Conservation (phyloP, 78 protist species). For the Tieghemostelium lacteum region DNA sequence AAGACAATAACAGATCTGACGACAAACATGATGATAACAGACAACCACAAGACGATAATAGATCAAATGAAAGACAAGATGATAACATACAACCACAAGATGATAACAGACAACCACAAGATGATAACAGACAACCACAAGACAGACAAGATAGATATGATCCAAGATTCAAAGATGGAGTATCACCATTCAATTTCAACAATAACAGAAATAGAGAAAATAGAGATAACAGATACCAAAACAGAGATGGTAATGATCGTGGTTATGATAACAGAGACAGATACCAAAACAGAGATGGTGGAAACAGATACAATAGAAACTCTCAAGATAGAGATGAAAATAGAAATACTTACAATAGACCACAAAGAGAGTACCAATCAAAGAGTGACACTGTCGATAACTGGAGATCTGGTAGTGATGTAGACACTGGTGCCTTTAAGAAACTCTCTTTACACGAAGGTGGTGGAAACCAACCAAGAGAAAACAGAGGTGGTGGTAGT, state of each 20-base stretch:
- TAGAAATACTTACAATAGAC: conserved; percentile 4
- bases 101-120: too few relatives aligned
- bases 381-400: conserved; percentile 43
- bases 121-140: conserved; percentile 12
- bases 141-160: too few relatives aligned
- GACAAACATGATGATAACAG: too few relatives aligned
- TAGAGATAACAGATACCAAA: neutral
- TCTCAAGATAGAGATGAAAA: neutral
- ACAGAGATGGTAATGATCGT: neutral
- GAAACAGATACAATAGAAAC: conserved; percentile 1
- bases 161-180: conserved; percentile 30
- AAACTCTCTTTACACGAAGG: conserved; percentile 5
- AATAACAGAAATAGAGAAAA: neutral
- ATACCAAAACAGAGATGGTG: neutral
- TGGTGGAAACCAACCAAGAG: too few relatives aligned
- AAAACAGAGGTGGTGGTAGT: neutral
- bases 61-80: too few relatives aligned
- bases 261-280: neutral
- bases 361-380: conserved; percentile 18
- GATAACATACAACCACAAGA: too few relatives aligned
- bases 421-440: conserved; percentile 43
- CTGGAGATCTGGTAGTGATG: conserved; percentile 54
- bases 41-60: too few relatives aligned
- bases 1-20: too few relatives aligned
- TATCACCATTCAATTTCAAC: conserved; percentile 39